These are phyloP conservation scores for Silene noctiflora DNA, from an alignment of 179 eudicot genomes.

Conservation along the genomic window DNA sequence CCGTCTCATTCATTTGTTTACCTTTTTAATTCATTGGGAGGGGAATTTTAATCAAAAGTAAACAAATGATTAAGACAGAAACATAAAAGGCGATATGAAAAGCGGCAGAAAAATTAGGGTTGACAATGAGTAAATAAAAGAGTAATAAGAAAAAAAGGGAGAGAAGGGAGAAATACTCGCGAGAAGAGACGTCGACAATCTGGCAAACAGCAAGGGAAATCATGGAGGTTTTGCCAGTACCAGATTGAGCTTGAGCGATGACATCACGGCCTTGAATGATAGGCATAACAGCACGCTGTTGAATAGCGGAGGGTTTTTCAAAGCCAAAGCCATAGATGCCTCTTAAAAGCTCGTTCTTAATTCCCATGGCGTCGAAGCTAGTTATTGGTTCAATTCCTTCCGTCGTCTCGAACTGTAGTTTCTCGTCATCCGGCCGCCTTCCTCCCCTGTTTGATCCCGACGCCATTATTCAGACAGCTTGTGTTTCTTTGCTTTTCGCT, in stretches of 20 bases:
- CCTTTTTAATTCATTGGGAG: too few species aligned
- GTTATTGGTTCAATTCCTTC: slow-evolving; percentile 62
- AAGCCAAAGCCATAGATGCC: slow-evolving; percentile 77
- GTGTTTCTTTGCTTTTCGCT: too few species aligned
- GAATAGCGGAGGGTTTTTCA: slow-evolving; percentile 91
- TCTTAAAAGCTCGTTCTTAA: slow-evolving; percentile 63
- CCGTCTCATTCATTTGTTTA: too few species aligned
- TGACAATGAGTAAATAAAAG: neutral
- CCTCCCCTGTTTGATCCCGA: slow-evolving; percentile 38
- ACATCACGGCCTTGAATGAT: slow-evolving; percentile 85
- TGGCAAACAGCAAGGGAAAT: slow-evolving; percentile 89
- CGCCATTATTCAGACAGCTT: slow-evolving; percentile 9
- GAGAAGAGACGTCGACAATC: slow-evolving; percentile 60
- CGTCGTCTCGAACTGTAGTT: slow-evolving; percentile 65
- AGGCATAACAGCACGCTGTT: slow-evolving; percentile 81
- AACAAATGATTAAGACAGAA: too few species aligned
- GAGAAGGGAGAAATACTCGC: slow-evolving; percentile 45
- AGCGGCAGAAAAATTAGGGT: slow-evolving; percentile 5
- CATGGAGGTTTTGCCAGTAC: slow-evolving; percentile 94
- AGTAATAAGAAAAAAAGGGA: too few species aligned
- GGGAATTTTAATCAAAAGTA: too few species aligned
- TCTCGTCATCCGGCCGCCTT: slow-evolving; percentile 45
- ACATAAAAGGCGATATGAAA: too few species aligned
- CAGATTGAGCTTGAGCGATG: slow-evolving; percentile 94
- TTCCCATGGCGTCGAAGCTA: slow-evolving; percentile 82